Base-by-base conservation (phyloP, 805 yeast species). In the Pichia exigua region DNA sequence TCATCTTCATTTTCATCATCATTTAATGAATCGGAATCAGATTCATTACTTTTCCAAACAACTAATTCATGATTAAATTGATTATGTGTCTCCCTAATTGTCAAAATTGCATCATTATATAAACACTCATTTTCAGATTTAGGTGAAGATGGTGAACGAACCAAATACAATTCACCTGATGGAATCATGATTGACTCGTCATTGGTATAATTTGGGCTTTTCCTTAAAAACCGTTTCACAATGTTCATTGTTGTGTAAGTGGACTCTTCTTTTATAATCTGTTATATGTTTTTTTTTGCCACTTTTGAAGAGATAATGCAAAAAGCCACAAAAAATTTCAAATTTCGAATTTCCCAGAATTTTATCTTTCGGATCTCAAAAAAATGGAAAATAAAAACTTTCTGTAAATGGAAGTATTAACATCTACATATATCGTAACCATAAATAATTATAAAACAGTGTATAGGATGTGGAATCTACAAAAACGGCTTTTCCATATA, bases 41-140 rank as follows among this genome's bases (percentile, higher is more conserved):
- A 96, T 44, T 79, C 82, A 53, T 74, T 76, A 0, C 85, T 84
- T 53, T 84, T 79, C 51, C 80, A 81, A 26, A 90, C 79, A 18
- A 83, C 83, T 43, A 92, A 68, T 57, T 86, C 43, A 64, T 83
- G 86, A 59, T 77, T 76, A 61, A 70, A 85, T 15, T 83, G 83
- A 8, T 81, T 75, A 4, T 86, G 73, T 1, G 91, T 81, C 54
- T 79, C 81, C 42, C 88, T 74, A 46, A 92, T 81, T 2, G 83
- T 71, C 15, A 92, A 81, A 40, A 81, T 81, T 2, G 95, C 91
- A 59, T 88, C 95, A 53, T 81, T 83, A 66, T 82, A 91, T 21
- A 89, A 73, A 60, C 91, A 85, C 66, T 94, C 97, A 38, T 82
- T 73, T 26, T 82, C 90, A 10, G 96, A 91, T 64, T 89, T 88